Conservation (phyloP, 108 stramenopile species). For the Cyclotella kingstonii region DNA sequence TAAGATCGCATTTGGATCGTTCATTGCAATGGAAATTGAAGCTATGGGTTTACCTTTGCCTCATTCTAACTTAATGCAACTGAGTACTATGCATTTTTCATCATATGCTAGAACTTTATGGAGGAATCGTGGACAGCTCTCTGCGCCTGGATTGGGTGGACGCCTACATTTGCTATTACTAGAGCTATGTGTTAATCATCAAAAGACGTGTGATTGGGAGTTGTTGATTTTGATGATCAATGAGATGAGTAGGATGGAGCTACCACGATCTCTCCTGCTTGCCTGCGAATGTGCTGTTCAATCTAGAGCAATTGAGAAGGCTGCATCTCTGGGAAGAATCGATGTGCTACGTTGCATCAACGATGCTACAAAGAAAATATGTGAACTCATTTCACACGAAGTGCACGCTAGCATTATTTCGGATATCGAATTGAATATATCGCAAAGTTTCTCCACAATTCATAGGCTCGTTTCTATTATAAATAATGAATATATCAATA, state of each 20-base stretch:
- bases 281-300: constrained; percentile 58
- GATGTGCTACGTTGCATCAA: constrained; percentile 26
- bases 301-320: constrained; percentile 24
- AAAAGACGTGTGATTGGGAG: constrained; percentile 49
- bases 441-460: constrained; percentile 19
- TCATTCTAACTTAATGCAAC: constrained; percentile 70
- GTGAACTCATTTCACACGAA: constrained; percentile 15
- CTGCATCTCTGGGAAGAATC: constrained; percentile 7
- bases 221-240: constrained; percentile 52
- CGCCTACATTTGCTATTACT: constrained; percentile 69
- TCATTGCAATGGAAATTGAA: constrained; percentile 84
- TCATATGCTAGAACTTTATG: constrained; percentile 83
- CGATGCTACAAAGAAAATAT: constrained; percentile 16
- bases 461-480: constrained; percentile 26
- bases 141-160: constrained; percentile 49
- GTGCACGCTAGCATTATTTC: constrained; percentile 5
- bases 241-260: constrained; percentile 46
- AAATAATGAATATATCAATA: not conserved
- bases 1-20: constrained; percentile 68
- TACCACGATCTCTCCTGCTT: constrained; percentile 68
- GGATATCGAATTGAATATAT: constrained; percentile 12
- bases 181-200: constrained; percentile 63
- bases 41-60: constrained; percentile 84
- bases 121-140: constrained; percentile 63
- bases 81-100: constrained; percentile 76